These are phyloP conservation scores for Pichia membranifaciens DNA, from an alignment of 805 yeast genomes.

Conservation along the genomic window DNA sequence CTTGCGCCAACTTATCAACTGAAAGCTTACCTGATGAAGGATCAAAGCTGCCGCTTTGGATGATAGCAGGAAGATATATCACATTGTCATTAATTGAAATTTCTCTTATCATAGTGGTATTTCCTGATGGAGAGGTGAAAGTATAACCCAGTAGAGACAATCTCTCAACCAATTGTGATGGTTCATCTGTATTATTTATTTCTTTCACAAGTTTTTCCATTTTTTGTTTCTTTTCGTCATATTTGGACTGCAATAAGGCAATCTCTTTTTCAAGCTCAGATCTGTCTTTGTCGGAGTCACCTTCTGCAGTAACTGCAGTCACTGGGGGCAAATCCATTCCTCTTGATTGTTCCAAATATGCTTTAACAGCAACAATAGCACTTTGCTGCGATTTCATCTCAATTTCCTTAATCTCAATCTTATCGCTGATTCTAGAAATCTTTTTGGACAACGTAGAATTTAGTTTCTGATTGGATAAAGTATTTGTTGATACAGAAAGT, in stretches of 20 bases:
- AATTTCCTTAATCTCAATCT: slow-evolving; percentile 12
- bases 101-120: background rate
- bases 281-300: background rate
- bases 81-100: background rate
- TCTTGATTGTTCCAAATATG: slow-evolving; percentile 14
- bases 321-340: slow-evolving; percentile 10
- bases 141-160: slow-evolving; percentile 12
- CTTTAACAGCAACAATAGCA: slow-evolving; percentile 15
- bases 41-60: slow-evolving; percentile 6
- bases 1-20: slow-evolving; percentile 6
- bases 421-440: slow-evolving; percentile 5
- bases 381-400: slow-evolving; percentile 14
- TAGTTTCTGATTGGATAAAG: background rate
- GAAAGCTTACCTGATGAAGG: slow-evolving; percentile 2
- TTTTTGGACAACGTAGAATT: slow-evolving; percentile 2
- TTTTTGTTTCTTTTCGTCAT: slow-evolving; percentile 7
- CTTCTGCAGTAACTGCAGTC: background rate
- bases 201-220: slow-evolving; percentile 17
- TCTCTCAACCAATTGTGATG: slow-evolving; percentile 3
- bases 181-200: slow-evolving; percentile 17
- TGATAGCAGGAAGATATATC: slow-evolving; percentile 1
- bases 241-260: slow-evolving; percentile 3
- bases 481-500: slow-evolving; percentile 12
- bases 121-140: slow-evolving; percentile 6
- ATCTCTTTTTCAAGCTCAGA: slow-evolving; percentile 12